phyloP scores from a whole-genome alignment of 2,329 filamentous ascomycete species.

The Chalara sp. region DNA sequence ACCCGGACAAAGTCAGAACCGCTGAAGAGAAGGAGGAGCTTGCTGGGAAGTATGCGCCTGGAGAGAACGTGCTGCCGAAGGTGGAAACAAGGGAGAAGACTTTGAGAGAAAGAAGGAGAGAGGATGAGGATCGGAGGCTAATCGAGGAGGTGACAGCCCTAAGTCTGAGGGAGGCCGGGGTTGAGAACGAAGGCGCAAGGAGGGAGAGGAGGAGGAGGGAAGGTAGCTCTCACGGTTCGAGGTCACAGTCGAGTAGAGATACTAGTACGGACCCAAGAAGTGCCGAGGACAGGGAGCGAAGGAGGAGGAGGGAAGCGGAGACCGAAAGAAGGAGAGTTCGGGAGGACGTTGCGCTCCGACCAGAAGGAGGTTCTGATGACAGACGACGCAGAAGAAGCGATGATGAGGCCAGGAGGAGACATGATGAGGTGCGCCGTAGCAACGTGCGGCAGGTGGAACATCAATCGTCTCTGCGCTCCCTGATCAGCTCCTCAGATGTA shows the following conservation, averaged over 20 bases:
- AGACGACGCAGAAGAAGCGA: conserved; percentile 20
- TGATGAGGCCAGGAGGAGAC: conserved; percentile 19
- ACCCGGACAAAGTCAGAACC: conserved; percentile 67
- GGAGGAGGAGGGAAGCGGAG: conserved; percentile 26
- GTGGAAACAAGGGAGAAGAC: conserved; percentile 44
- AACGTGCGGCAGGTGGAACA: conserved; percentile 65
- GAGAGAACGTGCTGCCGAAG: conserved; percentile 71
- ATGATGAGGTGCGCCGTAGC: conserved; percentile 18
- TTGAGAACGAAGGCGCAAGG: conserved; percentile 28
- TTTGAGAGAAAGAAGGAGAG: conserved; percentile 44
- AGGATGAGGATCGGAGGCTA: conserved; percentile 31
- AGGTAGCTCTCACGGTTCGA: conserved; percentile 18
- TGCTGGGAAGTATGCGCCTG: conserved; percentile 68
- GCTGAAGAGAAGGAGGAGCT: conserved; percentile 71
- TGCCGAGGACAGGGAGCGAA: conserved; percentile 21
- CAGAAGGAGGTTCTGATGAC: conserved; percentile 13
- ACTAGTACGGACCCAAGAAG: conserved; percentile 17
- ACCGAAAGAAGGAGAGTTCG: conserved; percentile 23
- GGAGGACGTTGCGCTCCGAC: conserved; percentile 12
- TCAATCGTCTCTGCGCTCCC: conserved; percentile 78
- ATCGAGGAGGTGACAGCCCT: conserved; percentile 23
- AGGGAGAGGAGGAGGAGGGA: conserved; percentile 25
- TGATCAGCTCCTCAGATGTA: conserved; percentile 74
- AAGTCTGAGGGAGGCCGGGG: conserved; percentile 55
- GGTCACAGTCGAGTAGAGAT: conserved; percentile 28